Evolutionary conservation across 176 grass and related monocot genomes (phyloP), one percentile per base, ranked within the genome.

Genomic region (Avena eriantha): DNA sequence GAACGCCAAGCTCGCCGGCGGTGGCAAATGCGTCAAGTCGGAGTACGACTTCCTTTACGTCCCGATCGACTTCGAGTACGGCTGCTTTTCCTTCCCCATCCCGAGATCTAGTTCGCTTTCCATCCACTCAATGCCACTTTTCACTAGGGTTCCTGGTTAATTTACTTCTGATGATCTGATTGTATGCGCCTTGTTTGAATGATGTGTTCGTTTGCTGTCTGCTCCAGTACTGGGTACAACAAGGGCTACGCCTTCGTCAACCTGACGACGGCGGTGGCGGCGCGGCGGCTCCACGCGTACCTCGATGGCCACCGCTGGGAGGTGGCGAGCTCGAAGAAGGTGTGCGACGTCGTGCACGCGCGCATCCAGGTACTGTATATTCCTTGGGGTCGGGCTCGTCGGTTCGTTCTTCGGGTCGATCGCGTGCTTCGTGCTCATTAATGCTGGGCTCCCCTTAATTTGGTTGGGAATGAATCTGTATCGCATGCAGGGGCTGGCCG

Each of bases 11-110:
- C 7, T 83, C 10, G 16, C 7, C 53, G 8, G 34, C 24, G 0
- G 12, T 23, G 72, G 41, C 11, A 58, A 26, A 23, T 11, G n/a
- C 3, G 59, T 51, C 3, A 58, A 51, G 18, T 87, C 87, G 0
- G 90, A 87, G 64, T 86, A 90, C 19, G 87, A 94, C 19, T 94
- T 87, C 16, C 78, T 92, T 7, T 94, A 94, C 81, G 71, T 94
- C 19, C 93, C 93, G 0, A 85, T 94, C 1, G 90, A 94, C 82
- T 94, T 94, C 85, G 43, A 56, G 93, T 92, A 33, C 11, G 67
- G 21, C 8, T 14, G 19, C 46, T 55, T 9, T 31, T 31, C 16
- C 46, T 76, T 54, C 29, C 73, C 73, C 49, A 16, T 76, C 73
- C 73, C 8, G 24, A 76, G 73, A 11, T 41, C 39, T 5, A 41